Evolutionary conservation across 2,329 filamentous ascomycete species (phyloP).

Genomic region (Helotiales sp.): DNA sequence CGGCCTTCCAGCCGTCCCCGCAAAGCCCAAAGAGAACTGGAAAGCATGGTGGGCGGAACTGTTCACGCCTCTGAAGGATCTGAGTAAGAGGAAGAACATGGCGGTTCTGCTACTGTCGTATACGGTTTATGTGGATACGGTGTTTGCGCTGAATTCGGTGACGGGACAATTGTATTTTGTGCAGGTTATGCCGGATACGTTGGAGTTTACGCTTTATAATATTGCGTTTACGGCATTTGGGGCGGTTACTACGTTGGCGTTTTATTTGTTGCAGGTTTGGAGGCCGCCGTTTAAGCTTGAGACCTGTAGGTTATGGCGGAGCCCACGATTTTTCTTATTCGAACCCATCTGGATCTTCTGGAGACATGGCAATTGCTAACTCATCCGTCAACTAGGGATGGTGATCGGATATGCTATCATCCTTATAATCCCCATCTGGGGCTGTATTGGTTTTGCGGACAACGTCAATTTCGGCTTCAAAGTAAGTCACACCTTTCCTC

Average conservation of each 20-base stretch:
- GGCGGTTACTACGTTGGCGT: slow-evolving; percentile 1
- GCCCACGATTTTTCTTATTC: not conserved
- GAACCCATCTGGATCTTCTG: not conserved
- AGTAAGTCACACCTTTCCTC: not conserved
- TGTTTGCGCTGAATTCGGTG: slow-evolving; percentile 4
- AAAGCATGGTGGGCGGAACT: slow-evolving; percentile 13
- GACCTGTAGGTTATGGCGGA: not conserved
- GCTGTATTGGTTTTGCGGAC: slow-evolving; percentile 7
- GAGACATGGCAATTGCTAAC: not conserved
- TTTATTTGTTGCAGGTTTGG: slow-evolving; percentile 9
- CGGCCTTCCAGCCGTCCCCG: slow-evolving; percentile 2
- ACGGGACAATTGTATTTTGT: slow-evolving; percentile 8
- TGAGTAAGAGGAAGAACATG: slow-evolving; percentile 10
- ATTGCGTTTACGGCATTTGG: slow-evolving; percentile 1
- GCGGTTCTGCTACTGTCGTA: not conserved
- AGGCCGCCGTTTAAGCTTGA: slow-evolving; percentile 10
- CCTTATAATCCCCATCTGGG: slow-evolving; percentile 10
- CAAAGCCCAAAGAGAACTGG: slow-evolving; percentile 1
- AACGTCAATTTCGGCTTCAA: slow-evolving; percentile 10
- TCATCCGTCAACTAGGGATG: not conserved
- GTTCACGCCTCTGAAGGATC: slow-evolving; percentile 7
- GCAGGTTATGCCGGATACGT: not conserved
- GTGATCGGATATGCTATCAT: slow-evolving; percentile 10
- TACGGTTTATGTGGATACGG: slow-evolving; percentile 11
- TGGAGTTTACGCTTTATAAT: slow-evolving; percentile 6